phyloP scores from a whole-genome alignment of 2,329 filamentous ascomycete species.

The Clonostachys rhizophaga region DNA sequence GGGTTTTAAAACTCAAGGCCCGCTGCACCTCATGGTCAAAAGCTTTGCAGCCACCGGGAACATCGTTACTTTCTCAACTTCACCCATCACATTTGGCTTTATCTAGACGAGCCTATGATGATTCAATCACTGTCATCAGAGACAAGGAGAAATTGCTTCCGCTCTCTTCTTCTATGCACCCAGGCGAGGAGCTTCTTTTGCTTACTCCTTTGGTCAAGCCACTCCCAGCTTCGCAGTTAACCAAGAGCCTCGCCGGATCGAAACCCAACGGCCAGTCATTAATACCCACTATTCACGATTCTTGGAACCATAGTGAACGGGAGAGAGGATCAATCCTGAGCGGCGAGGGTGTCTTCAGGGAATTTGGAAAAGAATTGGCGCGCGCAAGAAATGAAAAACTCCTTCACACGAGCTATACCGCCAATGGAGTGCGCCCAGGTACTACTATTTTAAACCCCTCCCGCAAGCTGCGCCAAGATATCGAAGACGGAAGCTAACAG shows the following conservation, averaged over 20 bases:
- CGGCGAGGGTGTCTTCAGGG: slow-evolving; percentile 87
- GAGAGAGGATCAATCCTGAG: slow-evolving; percentile 70
- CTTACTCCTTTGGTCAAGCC: slow-evolving; percentile 89
- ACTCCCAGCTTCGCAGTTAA: slow-evolving; percentile 82
- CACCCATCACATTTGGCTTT: slow-evolving; percentile 78
- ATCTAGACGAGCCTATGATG: slow-evolving; percentile 83
- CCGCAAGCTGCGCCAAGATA: background rate
- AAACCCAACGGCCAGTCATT: slow-evolving; percentile 27
- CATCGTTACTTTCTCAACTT: slow-evolving; percentile 70
- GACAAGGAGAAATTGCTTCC: slow-evolving; percentile 85
- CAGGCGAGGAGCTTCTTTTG: slow-evolving; percentile 83
- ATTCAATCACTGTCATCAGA: slow-evolving; percentile 86
- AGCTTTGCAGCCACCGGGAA: slow-evolving; percentile 81
- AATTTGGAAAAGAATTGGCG: slow-evolving; percentile 83
- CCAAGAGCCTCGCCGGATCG: slow-evolving; percentile 61
- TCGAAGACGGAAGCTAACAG: slow-evolving; percentile 5
- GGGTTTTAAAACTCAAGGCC: slow-evolving; percentile 77
- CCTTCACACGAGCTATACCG: slow-evolving; percentile 90
- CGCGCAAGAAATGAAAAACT: slow-evolving; percentile 81
- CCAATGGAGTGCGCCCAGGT: slow-evolving; percentile 81
- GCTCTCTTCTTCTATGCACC: slow-evolving; percentile 73
- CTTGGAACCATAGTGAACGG: slow-evolving; percentile 49
- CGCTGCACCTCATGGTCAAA: slow-evolving; percentile 87
- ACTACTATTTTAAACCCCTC: slow-evolving; percentile 6
- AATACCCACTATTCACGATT: slow-evolving; percentile 42